A percentile compares a stretch with the other conserved stretches of the same genome.
phyloP scores from a whole-genome alignment of 306 rosid species.

The Ochetophila trinervis region DNA sequence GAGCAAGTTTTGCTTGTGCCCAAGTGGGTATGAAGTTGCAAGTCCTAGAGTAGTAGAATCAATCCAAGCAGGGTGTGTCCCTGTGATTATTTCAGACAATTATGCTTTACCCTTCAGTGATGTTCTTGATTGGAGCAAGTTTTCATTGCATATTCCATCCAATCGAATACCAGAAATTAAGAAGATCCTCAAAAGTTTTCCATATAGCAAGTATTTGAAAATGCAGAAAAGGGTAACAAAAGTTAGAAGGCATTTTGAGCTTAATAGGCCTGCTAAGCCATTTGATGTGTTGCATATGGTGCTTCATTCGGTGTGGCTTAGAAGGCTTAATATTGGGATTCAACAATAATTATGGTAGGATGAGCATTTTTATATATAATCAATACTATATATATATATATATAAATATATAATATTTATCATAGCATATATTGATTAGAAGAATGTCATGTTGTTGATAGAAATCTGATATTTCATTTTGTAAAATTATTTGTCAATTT shows the following conservation, averaged over 20 bases:
- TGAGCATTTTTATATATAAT: too few relatives aligned
- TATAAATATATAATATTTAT: too few relatives aligned
- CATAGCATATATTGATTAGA: too few relatives aligned
- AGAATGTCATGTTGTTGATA: too few relatives aligned
- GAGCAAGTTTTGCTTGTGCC: conserved; percentile 10
- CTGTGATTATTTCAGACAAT: conserved; percentile 5
- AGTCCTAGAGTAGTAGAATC: conserved; percentile 10
- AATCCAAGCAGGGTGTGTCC: conserved; percentile 9
- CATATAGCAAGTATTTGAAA: background rate
- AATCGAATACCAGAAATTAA: background rate
- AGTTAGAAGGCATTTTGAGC: conserved; percentile 5
- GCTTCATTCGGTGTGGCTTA: conserved; percentile 10
- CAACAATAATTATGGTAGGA: background rate
- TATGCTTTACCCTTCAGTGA: background rate
- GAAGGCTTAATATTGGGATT: background rate
- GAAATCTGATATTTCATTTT: too few relatives aligned
- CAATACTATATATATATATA: too few relatives aligned
- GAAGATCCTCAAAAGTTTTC: background rate
- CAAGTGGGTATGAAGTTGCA: conserved; percentile 15
- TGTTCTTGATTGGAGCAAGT: conserved; percentile 7
- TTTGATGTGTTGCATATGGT: conserved; percentile 5
- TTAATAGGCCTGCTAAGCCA: conserved; percentile 2
- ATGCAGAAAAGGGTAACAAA: background rate
- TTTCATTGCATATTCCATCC: background rate
- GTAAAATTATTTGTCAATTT: too few relatives aligned